Evolutionary conservation across 371 early-diverging fungal genomes (phyloP).

Genomic region (Lichtheimia hyalospora): DNA sequence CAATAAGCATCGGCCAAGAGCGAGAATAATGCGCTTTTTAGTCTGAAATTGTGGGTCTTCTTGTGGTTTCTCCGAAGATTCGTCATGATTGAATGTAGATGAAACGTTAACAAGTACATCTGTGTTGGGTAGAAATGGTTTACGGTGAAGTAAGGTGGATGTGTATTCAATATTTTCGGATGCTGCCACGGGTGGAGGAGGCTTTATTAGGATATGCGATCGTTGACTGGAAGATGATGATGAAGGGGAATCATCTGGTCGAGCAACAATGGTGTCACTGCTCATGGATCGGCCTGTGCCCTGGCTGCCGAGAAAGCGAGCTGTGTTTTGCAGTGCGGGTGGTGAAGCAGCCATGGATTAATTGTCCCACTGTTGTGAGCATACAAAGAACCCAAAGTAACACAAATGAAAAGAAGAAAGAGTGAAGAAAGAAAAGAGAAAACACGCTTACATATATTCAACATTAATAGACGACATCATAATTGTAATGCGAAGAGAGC

Average conservation of each 20-base stretch:
- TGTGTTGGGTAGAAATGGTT: background rate
- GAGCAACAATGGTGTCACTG: slow-evolving; percentile 10
- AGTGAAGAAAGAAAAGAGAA: background rate
- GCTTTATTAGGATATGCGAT: no score
- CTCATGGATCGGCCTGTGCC: slow-evolving; percentile 9
- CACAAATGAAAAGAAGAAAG: background rate
- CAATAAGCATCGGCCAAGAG: slow-evolving; percentile 33
- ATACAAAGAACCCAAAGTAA: background rate
- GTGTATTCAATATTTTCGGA: background rate
- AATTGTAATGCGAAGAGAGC: background rate
- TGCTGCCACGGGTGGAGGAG: background rate
- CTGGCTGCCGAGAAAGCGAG: background rate
- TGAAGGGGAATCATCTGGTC: background rate
- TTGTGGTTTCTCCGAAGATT: background rate
- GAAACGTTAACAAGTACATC: slow-evolving; percentile 4
- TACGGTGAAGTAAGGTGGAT: background rate
- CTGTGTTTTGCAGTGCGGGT: background rate
- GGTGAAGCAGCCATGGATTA: background rate
- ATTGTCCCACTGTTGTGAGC: background rate
- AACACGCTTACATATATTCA: background rate
- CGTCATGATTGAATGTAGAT: background rate
- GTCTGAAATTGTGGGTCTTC: slow-evolving; percentile 5
- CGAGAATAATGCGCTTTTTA: slow-evolving; percentile 5
- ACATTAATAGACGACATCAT: background rate
- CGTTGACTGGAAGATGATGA: background rate